A percentile compares a stretch with the other conserved stretches of the same genome.
Evolutionary conservation across 495 filamentous ascomycete species (phyloP).

Genomic region (Pseudomonodictys pantanalensis): DNA sequence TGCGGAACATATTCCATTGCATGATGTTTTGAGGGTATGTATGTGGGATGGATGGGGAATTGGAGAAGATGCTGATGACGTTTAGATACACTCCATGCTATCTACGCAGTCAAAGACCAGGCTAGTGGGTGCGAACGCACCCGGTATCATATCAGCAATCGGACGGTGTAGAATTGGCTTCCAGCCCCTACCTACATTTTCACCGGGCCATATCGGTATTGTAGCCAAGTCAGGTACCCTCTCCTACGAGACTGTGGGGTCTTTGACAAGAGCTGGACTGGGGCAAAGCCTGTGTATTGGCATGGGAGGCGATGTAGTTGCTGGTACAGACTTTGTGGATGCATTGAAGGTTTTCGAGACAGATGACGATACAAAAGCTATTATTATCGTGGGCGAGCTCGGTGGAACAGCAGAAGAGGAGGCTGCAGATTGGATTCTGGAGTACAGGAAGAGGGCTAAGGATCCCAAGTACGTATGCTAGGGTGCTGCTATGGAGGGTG

Average conservation of each 20-base stretch:
- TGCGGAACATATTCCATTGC: slow-evolving; percentile 85
- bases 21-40: slow-evolving; percentile 76
- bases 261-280: slow-evolving; percentile 74
- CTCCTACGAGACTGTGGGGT: slow-evolving; percentile 84
- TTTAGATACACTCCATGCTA: slow-evolving; percentile 72
- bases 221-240: slow-evolving; percentile 85
- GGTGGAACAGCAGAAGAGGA: slow-evolving; percentile 79
- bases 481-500: slow-evolving; percentile 7
- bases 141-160: slow-evolving; percentile 81
- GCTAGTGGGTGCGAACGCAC: slow-evolving; percentile 81
- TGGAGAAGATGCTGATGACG: slow-evolving; percentile 15
- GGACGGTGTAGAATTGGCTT: slow-evolving; percentile 84
- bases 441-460: slow-evolving; percentile 56
- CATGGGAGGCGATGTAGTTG: slow-evolving; percentile 81
- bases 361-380: slow-evolving; percentile 75
- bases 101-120: slow-evolving; percentile 76
- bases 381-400: slow-evolving; percentile 81
- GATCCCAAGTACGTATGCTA: slow-evolving; percentile 63
- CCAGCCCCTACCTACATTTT: slow-evolving; percentile 75
- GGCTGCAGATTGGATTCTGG: slow-evolving; percentile 74
- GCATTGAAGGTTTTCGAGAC: slow-evolving; percentile 69
- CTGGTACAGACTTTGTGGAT: slow-evolving; percentile 79
- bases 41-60: neutral
- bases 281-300: slow-evolving; percentile 86
- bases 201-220: slow-evolving; percentile 73